Evolutionary conservation across 1,284 basidiomycete species (phyloP).

Genomic region (Omphalotus olearius): DNA sequence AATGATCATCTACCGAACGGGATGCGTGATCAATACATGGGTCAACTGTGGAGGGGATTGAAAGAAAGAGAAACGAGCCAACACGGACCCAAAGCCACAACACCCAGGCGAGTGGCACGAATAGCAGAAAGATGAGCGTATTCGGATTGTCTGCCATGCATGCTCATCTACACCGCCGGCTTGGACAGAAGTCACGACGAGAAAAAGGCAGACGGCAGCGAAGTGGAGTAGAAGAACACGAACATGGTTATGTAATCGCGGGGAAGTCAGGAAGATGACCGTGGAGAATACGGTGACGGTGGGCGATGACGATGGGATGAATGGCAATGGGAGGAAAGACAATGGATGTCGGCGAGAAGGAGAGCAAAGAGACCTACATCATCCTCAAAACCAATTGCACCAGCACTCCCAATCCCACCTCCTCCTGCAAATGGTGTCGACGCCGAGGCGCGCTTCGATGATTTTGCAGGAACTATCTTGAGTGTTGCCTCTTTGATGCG

Average conservation of each 20-base stretch:
- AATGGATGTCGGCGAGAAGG: constrained; percentile 10
- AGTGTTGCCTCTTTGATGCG: constrained; percentile 29
- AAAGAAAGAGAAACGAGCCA: constrained; percentile 17
- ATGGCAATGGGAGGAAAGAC: background rate
- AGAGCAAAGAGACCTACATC: constrained; percentile 47
- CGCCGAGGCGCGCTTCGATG: constrained; percentile 19
- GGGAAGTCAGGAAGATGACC: background rate
- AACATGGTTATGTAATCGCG: constrained; percentile 57
- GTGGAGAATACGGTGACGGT: background rate
- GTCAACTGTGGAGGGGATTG: constrained; percentile 13
- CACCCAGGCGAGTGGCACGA: constrained; percentile 57
- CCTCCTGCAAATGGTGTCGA: constrained; percentile 29
- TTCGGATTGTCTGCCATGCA: constrained; percentile 9
- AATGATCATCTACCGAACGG: constrained; percentile 66
- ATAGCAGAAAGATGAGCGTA: constrained; percentile 52
- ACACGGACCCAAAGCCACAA: constrained; percentile 63
- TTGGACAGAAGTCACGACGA: background rate
- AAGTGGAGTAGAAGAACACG: constrained; percentile 33
- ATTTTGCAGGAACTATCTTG: constrained; percentile 31
- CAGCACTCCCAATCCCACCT: constrained; percentile 49
- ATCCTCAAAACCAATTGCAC: constrained; percentile 63
- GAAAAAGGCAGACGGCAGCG: constrained; percentile 18
- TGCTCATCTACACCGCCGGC: background rate
- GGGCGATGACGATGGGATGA: background rate
- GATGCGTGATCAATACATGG: constrained; percentile 12